phyloP scores from a whole-genome alignment of 176 grass and related monocot genomes.

The Calamus simplicifolius region DNA sequence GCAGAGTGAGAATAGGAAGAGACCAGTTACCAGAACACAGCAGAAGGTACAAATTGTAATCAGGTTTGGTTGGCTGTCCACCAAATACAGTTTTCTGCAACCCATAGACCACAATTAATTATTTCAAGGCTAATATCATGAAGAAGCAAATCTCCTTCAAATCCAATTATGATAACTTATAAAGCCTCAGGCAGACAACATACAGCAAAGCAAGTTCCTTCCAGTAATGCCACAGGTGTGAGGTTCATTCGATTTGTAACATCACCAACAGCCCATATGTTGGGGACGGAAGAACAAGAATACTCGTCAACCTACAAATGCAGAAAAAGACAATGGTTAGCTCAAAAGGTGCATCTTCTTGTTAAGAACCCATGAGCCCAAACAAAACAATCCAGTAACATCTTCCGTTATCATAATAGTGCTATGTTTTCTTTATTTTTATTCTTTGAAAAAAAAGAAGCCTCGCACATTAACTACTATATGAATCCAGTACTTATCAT shows the following conservation, averaged over 20 bases:
- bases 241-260: constrained; percentile 94
- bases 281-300: constrained; percentile 60
- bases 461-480: no score
- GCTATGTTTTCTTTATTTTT: no score
- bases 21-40: constrained; percentile 71
- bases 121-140: constrained; percentile 6
- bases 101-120: constrained; percentile 14
- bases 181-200: constrained; percentile 8
- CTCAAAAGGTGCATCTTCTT: no score
- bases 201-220: constrained; percentile 96
- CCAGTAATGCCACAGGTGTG: constrained; percentile 95
- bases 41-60: constrained; percentile 72
- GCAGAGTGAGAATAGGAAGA: background rate
- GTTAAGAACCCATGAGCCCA: no score
- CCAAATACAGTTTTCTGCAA: constrained; percentile 95
- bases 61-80: constrained; percentile 71
- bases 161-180: background rate
- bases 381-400: no score
- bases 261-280: constrained; percentile 94
- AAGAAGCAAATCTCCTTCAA: background rate
- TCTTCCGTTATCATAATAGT: no score
- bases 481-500: no score
- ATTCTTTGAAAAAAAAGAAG: no score
- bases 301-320: constrained; percentile 85
- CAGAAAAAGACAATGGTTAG: background rate